Evolutionary conservation across 192 early-diverging fungal species (phyloP), one percentile per base, ranked within the genome.

Genomic region (Entophlyctis luteolus): DNA sequence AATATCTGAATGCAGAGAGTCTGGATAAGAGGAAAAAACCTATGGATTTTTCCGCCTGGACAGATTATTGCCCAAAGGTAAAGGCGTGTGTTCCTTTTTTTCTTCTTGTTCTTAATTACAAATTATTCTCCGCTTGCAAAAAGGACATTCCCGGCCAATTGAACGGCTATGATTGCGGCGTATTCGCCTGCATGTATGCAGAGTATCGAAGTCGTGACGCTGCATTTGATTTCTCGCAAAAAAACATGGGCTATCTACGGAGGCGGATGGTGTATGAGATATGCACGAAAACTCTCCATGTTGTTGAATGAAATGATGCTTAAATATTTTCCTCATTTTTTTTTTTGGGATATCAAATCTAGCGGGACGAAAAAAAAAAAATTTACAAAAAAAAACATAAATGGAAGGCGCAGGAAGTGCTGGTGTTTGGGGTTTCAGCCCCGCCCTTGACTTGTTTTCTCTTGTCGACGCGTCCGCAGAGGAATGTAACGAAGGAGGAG

Each of bases 141-240:
- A 76, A 93, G 75, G 75, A 88, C 63, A 89, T 91, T 33, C 96
- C 96, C 0, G 71, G 75, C 3, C 96, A 98, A 74, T 48, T 75
- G 31, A 98, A 98, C 65, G 89, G 89, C 16, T 93, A 85, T 53
- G 96, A 98, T 79, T 98, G 96, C 69, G 96, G 96, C 6, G 93
- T 96, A 3, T 98, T 98, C 72, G 87, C 93, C 0, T 88, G 85
- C 58, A 88, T 87, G 16, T 94, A 95, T 81, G 89, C 92, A 4
- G 93, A 98, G 59, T 84, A 86, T 65, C 59, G 76, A 14, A 59
- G 85, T 1, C 74, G 91, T 27, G 73, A 75, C n/a, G 59, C 71
- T n/a, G 75, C 75, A 0, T 88, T 94, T 69, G 78, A 78, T 22
- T 94, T 94, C 76, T 72, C 81, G 2, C 93, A 94, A 63, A 65